Percentiles rank a stretch among this genome's conserved stretches.
phyloP scores from a whole-genome alignment of 192 early-diverging fungal genomes.

The Mortierella claussenii region DNA sequence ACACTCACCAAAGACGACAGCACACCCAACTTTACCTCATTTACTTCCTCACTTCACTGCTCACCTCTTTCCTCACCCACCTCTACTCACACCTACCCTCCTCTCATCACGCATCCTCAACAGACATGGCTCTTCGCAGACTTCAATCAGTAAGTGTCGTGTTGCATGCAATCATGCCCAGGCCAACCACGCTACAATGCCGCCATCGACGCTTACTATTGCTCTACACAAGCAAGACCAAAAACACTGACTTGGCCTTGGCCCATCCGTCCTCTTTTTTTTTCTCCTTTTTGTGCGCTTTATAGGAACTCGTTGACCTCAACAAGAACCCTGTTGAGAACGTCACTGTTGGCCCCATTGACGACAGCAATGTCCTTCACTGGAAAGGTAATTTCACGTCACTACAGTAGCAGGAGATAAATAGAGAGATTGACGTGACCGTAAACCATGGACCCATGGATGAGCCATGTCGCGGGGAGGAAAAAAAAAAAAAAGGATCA shows the following conservation, averaged over 20 bases:
- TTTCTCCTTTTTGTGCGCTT: neutral
- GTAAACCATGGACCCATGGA: neutral
- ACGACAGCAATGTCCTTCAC: constrained; percentile 70
- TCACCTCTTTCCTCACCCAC: neutral
- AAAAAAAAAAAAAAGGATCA: too few species aligned
- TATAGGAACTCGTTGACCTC: constrained; percentile 78
- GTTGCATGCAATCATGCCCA: neutral
- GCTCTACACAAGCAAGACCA: too few species aligned
- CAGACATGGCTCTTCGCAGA: constrained; percentile 51
- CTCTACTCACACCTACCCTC: neutral
- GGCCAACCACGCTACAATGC: too few species aligned
- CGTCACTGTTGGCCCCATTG: constrained; percentile 62
- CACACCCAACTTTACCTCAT: too few species aligned
- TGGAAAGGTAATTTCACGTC: constrained; percentile 68
- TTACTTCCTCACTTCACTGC: neutral
- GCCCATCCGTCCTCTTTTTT: neutral
- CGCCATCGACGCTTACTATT: too few species aligned
- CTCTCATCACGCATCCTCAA: neutral
- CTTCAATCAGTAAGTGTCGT: constrained; percentile 35
- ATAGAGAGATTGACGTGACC: neutral
- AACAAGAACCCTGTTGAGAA: constrained; percentile 67
- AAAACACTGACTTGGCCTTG: too few species aligned
- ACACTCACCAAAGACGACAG: too few species aligned
- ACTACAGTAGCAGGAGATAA: neutral
- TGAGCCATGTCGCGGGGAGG: neutral